Evolutionary conservation across 352 stramenopile genomes (phyloP).

Genomic region (Phytopythium boreale): DNA sequence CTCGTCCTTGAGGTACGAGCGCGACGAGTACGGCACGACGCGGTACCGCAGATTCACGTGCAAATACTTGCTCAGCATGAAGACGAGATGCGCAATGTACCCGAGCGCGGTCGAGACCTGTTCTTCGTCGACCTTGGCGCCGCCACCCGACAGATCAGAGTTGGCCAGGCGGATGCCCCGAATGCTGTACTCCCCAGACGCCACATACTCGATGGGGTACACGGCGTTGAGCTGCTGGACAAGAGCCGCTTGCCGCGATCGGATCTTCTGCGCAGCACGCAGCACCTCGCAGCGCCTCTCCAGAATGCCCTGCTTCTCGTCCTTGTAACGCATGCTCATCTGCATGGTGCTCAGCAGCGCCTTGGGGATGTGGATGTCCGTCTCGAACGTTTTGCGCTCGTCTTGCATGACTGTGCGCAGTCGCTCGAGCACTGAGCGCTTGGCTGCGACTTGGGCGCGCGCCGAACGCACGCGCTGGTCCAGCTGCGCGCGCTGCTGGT

Average conservation of each 20-base stretch:
- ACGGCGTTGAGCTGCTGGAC: conserved; percentile 72
- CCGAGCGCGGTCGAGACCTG: conserved; percentile 80
- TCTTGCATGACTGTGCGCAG: conserved; percentile 66
- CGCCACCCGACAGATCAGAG: conserved; percentile 52
- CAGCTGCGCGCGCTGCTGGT: conserved; percentile 44
- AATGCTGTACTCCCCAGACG: conserved; percentile 77
- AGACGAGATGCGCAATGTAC: conserved; percentile 85
- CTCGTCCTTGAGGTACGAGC: conserved; percentile 82
- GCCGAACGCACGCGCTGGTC: conserved; percentile 51
- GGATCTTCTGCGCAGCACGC: conserved; percentile 79
- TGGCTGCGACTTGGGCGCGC: conserved; percentile 48
- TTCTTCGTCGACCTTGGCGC: conserved; percentile 64
- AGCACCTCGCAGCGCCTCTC: conserved; percentile 74
- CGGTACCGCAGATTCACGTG: conserved; percentile 83
- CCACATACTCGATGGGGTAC: conserved; percentile 85
- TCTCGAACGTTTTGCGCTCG: conserved; percentile 74
- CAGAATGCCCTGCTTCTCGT: conserved; percentile 75
- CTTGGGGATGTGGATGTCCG: conserved; percentile 79
- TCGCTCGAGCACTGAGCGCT: conserved; percentile 51
- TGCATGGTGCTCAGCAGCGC: conserved; percentile 73
- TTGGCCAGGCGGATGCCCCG: conserved; percentile 75
- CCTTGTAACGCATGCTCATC: conserved; percentile 82
- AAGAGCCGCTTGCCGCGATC: conserved; percentile 72
- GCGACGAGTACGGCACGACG: conserved; percentile 75
- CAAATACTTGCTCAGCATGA: conserved; percentile 89